Conservation (phyloP, 345 rosid genomes). For the Dimocarpus longan region DNA sequence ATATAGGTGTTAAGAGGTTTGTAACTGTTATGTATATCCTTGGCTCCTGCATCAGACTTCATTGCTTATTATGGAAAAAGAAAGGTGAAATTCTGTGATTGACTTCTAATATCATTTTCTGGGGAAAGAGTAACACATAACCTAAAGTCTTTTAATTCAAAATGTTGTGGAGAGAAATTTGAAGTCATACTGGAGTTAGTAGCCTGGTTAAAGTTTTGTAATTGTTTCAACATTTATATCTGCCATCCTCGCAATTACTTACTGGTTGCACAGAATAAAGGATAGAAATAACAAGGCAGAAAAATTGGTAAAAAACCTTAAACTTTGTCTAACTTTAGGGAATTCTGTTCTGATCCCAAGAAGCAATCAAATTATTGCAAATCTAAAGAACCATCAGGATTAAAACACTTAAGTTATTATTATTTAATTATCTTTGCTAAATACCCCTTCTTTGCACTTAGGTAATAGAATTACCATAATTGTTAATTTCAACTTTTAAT, state of each 20-base stretch:
- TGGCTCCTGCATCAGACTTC: not conserved
- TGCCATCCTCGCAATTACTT: not conserved
- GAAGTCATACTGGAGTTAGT: not conserved
- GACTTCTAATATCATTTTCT: not conserved
- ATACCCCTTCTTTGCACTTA: too few relatives aligned
- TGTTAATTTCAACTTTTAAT: too few relatives aligned
- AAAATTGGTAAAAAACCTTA: not conserved
- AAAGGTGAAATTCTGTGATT: not conserved
- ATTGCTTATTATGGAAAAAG: not conserved
- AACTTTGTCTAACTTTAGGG: not conserved
- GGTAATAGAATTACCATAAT: too few relatives aligned
- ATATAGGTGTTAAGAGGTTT: not conserved
- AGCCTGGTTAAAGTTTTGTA: not conserved
- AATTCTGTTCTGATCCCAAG: not conserved
- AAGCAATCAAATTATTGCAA: not conserved
- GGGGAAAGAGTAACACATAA: not conserved
- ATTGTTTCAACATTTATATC: not conserved
- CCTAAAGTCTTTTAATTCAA: not conserved
- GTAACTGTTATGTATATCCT: not conserved
- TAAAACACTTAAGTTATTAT: not conserved
- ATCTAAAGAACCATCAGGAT: not conserved
- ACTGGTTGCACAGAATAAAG: not conserved
- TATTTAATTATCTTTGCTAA: not conserved
- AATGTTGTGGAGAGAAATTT: slow-evolving; percentile 1
- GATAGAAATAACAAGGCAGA: not conserved